Base-by-base conservation (phyloP, 768 basidiomycete genomes). In the Neoboletus subvelutipes region DNA sequence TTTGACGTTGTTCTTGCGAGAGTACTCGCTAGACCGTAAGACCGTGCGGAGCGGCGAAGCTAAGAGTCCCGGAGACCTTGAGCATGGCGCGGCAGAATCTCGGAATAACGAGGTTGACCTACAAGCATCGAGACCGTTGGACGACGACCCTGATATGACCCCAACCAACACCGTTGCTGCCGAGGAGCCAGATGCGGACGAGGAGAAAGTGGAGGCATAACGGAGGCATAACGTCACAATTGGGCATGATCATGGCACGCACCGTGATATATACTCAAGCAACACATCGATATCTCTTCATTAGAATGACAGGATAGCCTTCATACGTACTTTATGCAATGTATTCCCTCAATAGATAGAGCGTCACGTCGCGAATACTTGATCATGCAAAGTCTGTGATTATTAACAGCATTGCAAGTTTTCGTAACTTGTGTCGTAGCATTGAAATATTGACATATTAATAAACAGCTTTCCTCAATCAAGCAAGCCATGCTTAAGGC, bases 11-110 rank as follows among this genome's bases (percentile, higher is more conserved):
- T 80, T 87, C 63, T 48, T 90, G 24, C 78, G 83, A 50, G 75
- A 76, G 36, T 90, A 90, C 67, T 79, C 84, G 20, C 73, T 90
- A 34, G 72, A 83, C 43, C 78, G 87, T 4, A 77, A 75, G 40
- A 71, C 79, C 13, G 76, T 85, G 12, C 77, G 70, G 26, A 73
- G 72, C 10, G 67, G 61, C 15, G 65, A 68, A 17, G 53, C 18
- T 5, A 66, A 69, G 53, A 48, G 37, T 3, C 53, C 64, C 2
- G 73, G 62, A 5, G 78, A 73, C 20, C 57, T 64, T n/a, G 75
- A 76, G 61, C 68, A 70, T 56, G 68, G 62, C 3, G 12, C 3
- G 9, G 10, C 2, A 22, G 48, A 24, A 24, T 18, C 34, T 34
- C 43, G 2, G 45, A 34, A 39, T 6, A 5, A 20, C 18, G 22